These are phyloP conservation scores for Gracilaria domingensis DNA, from an alignment of 23 red algal species.

Conservation along the genomic window DNA sequence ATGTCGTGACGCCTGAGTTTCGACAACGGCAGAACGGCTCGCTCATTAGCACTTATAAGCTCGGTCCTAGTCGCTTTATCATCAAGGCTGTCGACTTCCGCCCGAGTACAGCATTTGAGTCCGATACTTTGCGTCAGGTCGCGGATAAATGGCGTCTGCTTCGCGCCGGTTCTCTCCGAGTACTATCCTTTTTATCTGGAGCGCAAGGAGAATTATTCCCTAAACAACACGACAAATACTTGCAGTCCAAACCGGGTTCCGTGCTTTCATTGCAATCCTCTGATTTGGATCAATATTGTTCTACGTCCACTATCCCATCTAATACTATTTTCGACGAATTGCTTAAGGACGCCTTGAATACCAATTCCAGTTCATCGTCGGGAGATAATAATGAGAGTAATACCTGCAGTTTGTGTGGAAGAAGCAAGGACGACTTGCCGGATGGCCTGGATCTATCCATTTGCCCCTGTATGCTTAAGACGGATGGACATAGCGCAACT, in stretches of 20 bases:
- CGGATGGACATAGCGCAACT: background rate
- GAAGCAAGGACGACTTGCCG: background rate
- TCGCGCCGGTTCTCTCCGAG: background rate
- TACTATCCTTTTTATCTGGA: background rate
- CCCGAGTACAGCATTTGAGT: slow-evolving; percentile 30
- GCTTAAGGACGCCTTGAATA: background rate
- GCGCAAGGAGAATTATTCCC: background rate
- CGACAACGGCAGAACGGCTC: background rate
- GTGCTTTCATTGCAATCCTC: background rate
- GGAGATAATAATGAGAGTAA: background rate
- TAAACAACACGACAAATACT: background rate
- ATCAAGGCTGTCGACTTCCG: slow-evolving; percentile 60
- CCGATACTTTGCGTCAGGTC: slow-evolving; percentile 68
- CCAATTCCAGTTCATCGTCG: background rate
- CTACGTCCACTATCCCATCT: background rate
- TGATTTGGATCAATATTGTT: background rate
- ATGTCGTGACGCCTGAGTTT: slow-evolving; percentile 39
- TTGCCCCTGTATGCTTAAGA: slow-evolving; percentile 4
- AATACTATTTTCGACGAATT: background rate
- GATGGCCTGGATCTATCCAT: slow-evolving; percentile 4
- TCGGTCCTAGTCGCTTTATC: slow-evolving; percentile 64
- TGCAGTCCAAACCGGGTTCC: background rate
- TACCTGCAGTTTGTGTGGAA: background rate
- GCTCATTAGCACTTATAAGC: slow-evolving; percentile 28
- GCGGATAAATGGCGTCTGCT: slow-evolving; percentile 58